phyloP scores from a whole-genome alignment of 108 stramenopile genomes.

The Skeletonema potamos region DNA sequence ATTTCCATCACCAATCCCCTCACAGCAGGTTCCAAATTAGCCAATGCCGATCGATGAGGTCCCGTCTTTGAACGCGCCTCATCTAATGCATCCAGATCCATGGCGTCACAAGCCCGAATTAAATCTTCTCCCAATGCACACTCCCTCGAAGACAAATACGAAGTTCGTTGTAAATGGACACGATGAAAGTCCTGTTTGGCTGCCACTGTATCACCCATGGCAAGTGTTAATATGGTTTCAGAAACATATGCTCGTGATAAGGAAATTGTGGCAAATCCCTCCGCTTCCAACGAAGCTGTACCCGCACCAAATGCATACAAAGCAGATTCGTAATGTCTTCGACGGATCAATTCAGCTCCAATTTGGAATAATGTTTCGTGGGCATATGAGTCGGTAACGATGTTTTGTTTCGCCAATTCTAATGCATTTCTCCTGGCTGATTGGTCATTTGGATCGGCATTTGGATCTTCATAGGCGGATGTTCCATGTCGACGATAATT shows the following conservation, averaged over 20 bases:
- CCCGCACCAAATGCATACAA: slow-evolving; percentile 83
- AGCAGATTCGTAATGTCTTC: slow-evolving; percentile 72
- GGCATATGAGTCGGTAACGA: slow-evolving; percentile 67
- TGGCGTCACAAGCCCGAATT: slow-evolving; percentile 70
- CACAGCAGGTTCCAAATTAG: slow-evolving; percentile 64
- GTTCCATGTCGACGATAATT: slow-evolving; percentile 81
- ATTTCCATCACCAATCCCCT: slow-evolving; percentile 57
- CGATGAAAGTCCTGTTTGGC: slow-evolving; percentile 76
- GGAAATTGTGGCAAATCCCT: slow-evolving; percentile 73
- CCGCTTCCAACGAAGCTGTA: slow-evolving; percentile 57
- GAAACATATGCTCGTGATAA: slow-evolving; percentile 65
- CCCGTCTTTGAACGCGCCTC: slow-evolving; percentile 58
- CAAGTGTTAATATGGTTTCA: slow-evolving; percentile 71
- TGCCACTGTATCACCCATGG: slow-evolving; percentile 83
- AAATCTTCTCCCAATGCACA: slow-evolving; percentile 91
- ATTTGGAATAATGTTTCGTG: slow-evolving; percentile 74
- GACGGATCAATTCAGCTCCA: slow-evolving; percentile 42
- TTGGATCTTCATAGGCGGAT: slow-evolving; percentile 49
- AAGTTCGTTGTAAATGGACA: slow-evolving; percentile 80
- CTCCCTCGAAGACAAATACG: slow-evolving; percentile 77
- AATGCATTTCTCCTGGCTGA: slow-evolving; percentile 33
- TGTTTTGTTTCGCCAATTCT: slow-evolving; percentile 57
- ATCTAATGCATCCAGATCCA: slow-evolving; percentile 77
- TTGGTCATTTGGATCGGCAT: slow-evolving; percentile 35
- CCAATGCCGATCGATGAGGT: slow-evolving; percentile 63